These are phyloP conservation scores for Naganishia kalamii DNA, from an alignment of 768 basidiomycete genomes.

Conservation along the genomic window DNA sequence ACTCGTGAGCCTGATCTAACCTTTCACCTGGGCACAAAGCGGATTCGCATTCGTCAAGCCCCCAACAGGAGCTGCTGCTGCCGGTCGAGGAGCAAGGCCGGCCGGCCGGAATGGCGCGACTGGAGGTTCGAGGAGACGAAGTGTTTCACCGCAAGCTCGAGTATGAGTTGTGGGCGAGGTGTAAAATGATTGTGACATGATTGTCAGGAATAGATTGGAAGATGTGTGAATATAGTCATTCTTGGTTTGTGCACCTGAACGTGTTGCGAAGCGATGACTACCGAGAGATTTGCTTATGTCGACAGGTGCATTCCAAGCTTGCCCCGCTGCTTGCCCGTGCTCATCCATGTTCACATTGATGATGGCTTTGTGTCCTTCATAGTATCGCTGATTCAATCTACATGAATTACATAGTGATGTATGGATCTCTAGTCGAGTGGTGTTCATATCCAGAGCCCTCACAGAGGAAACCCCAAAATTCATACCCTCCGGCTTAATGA, in stretches of 20 bases:
- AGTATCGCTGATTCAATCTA: background rate
- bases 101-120: slow-evolving; percentile 13
- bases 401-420: slow-evolving; percentile 1
- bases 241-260: background rate
- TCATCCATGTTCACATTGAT: background rate
- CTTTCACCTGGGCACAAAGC: too few relatives aligned
- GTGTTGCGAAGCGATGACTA: too few relatives aligned
- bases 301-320: too few relatives aligned
- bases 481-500: slow-evolving; percentile 20
- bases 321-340: too few relatives aligned
- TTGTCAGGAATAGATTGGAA: background rate
- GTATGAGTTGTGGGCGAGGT: background rate
- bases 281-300: too few relatives aligned
- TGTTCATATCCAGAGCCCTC: slow-evolving; percentile 15
- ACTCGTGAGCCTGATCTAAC: slow-evolving; percentile 1
- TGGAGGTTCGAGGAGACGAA: slow-evolving; percentile 26
- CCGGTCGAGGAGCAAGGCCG: slow-evolving; percentile 1
- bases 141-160: slow-evolving; percentile 21
- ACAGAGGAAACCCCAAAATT: slow-evolving; percentile 18
- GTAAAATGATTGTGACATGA: background rate
- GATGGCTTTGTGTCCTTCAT: background rate
- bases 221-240: background rate
- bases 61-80: slow-evolving; percentile 41
- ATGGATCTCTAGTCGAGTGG: slow-evolving; percentile 18
- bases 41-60: slow-evolving; percentile 91